Conservation (phyloP, 2,329 filamentous ascomycete genomes). For the Leptosphaerulina australis region DNA sequence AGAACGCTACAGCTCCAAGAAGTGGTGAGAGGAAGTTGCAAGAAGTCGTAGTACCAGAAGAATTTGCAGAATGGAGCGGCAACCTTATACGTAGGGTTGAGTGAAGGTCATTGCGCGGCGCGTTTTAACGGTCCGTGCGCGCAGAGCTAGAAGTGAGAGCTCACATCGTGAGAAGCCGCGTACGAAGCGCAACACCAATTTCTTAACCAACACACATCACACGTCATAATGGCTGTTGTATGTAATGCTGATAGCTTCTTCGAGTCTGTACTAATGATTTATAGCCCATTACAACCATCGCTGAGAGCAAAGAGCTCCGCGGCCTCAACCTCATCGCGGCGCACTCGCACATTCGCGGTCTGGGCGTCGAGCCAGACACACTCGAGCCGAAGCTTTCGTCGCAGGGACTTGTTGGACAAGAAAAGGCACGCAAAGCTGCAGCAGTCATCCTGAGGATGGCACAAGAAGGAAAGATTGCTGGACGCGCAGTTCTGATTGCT, state of each 20-base stretch:
- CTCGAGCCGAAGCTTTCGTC: conserved; percentile 84
- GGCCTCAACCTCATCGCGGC: conserved; percentile 97
- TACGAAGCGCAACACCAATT: conserved; percentile 8
- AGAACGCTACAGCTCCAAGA: neutral
- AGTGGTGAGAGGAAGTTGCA: neutral
- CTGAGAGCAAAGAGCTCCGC: conserved; percentile 93
- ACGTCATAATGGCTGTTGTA: conserved; percentile 43
- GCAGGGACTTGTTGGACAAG: conserved; percentile 93
- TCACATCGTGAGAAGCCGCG: conserved; percentile 13
- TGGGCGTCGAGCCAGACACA: conserved; percentile 90
- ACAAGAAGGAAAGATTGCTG: conserved; percentile 97
- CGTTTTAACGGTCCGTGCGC: conserved; percentile 1
- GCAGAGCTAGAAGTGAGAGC: conserved; percentile 12
- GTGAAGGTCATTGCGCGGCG: conserved; percentile 11
- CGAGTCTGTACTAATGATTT: conserved; percentile 21
- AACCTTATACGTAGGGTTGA: neutral
- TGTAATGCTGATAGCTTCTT: conserved; percentile 7
- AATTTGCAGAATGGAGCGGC: neutral
- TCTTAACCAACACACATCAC: conserved; percentile 4
- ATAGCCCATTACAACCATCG: conserved; percentile 74
- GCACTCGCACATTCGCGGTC: conserved; percentile 95
- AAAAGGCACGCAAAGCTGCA: conserved; percentile 94
- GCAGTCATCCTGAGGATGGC: conserved; percentile 98
- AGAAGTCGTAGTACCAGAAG: neutral
- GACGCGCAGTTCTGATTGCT: conserved; percentile 90